Evolutionary conservation across 371 early-diverging fungal genomes (phyloP).

Genomic region (Saksenaea oblongispora): DNA sequence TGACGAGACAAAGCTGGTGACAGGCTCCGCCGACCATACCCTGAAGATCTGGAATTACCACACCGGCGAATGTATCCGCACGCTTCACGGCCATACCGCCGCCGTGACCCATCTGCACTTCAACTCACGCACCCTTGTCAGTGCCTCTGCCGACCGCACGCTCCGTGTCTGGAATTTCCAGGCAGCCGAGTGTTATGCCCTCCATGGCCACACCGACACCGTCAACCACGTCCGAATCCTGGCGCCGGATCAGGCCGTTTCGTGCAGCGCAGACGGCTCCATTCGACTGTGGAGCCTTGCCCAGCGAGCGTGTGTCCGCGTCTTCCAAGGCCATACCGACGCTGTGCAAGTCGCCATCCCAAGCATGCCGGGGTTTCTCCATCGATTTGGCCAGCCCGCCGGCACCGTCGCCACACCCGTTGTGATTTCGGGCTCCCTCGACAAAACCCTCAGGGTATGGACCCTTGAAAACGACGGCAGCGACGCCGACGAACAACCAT

Average conservation of each 20-base stretch:
- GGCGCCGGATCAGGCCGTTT: conserved; percentile 59
- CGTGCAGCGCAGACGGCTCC: conserved; percentile 75
- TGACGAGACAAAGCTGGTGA: conserved; percentile 80
- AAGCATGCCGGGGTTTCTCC: conserved; percentile 8
- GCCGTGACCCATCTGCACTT: conserved; percentile 91
- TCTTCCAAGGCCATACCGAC: conserved; percentile 72
- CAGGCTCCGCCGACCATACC: conserved; percentile 92
- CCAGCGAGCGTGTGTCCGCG: conserved; percentile 59
- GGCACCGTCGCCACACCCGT: conserved; percentile 26
- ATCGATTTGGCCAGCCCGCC: conserved; percentile 20
- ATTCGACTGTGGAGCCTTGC: conserved; percentile 81
- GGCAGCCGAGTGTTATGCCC: conserved; percentile 73
- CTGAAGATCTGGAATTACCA: conserved; percentile 97
- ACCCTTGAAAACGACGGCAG: conserved; percentile 66
- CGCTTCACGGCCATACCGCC: conserved; percentile 78
- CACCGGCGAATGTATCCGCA: conserved; percentile 85
- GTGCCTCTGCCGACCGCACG: conserved; percentile 85
- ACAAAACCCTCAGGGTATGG: conserved; percentile 86
- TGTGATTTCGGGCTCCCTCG: conserved; percentile 79
- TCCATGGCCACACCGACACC: conserved; percentile 78
- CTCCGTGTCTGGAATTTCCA: conserved; percentile 93
- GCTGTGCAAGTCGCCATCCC: conserved; percentile 63
- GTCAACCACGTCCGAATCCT: conserved; percentile 79
- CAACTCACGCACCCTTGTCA: conserved; percentile 76
- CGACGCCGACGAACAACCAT: conserved; percentile 28